Evolutionary conservation across 495 filamentous ascomycete species (phyloP).

Genomic region (Penicillium nucicola): DNA sequence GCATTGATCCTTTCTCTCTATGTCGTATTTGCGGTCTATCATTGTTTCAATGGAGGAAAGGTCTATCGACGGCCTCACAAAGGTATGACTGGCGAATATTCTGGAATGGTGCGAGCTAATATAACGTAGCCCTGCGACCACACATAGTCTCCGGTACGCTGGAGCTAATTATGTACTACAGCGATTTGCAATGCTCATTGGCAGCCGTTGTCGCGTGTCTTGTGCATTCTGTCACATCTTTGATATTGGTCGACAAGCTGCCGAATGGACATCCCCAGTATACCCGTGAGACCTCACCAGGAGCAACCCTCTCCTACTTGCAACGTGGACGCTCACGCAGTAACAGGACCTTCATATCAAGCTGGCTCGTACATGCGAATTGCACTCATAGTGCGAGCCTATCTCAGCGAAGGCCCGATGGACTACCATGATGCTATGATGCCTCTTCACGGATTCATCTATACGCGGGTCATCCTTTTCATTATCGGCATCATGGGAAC

Average conservation of each 20-base stretch:
- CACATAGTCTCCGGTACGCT: background rate
- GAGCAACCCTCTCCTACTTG: background rate
- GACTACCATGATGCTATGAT: background rate
- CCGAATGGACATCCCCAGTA: background rate
- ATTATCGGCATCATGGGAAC: background rate
- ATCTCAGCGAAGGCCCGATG: background rate
- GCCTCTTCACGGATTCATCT: background rate
- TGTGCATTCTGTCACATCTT: background rate
- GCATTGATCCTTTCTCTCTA: background rate
- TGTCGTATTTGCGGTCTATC: background rate
- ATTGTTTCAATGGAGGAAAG: background rate
- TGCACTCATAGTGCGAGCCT: background rate
- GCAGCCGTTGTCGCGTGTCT: background rate
- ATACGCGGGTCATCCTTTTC: background rate
- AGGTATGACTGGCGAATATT: background rate
- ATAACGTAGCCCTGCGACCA: background rate
- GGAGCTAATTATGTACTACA: background rate
- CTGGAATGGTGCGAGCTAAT: background rate
- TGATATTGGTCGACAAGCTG: background rate
- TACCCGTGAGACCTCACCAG: background rate
- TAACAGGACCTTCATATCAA: background rate
- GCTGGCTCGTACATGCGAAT: background rate
- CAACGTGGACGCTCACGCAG: background rate
- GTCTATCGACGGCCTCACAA: background rate
- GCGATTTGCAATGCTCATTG: background rate